Conservation (phyloP, 2,329 filamentous ascomycete genomes). For the Plenodomus lindquistii region DNA sequence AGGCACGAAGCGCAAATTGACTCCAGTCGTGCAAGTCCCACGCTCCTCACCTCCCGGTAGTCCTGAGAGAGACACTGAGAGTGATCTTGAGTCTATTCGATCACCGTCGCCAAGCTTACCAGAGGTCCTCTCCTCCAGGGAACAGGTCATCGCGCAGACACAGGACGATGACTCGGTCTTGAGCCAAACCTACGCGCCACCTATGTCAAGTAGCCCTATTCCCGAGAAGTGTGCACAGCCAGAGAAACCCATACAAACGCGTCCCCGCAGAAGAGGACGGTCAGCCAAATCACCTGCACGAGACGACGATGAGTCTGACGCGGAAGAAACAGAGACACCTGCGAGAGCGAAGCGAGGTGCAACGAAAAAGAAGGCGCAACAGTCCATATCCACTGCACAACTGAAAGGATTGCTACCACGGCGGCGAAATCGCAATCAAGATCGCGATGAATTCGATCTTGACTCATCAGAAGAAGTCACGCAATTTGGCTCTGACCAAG, state of each 20-base stretch:
- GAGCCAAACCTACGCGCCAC: conserved; percentile 51
- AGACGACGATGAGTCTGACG: conserved; percentile 27
- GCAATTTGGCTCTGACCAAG: conserved; percentile 45
- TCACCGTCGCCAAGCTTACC: conserved; percentile 42
- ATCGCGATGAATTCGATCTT: conserved; percentile 48
- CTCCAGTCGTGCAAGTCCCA: conserved; percentile 43
- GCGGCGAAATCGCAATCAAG: conserved; percentile 37
- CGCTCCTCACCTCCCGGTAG: conserved; percentile 44
- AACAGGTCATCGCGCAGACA: conserved; percentile 23
- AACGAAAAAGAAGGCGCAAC: conserved; percentile 30
- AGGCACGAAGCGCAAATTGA: conserved; percentile 46
- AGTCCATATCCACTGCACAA: conserved; percentile 48
- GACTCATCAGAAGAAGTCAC: conserved; percentile 41
- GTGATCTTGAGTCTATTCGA: conserved; percentile 33
- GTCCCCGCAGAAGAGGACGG: conserved; percentile 21
- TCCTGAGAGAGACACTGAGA: conserved; percentile 23
- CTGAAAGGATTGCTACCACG: conserved; percentile 52
- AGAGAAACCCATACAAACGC: conserved; percentile 18
- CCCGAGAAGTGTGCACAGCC: conserved; percentile 22
- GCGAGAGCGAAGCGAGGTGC: conserved; percentile 18
- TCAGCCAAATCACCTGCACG: conserved; percentile 14
- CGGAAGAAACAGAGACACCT: conserved; percentile 28
- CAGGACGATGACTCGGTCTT: conserved; percentile 32
- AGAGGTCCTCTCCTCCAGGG: conserved; percentile 34
- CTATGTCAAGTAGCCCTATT: conserved; percentile 47